Base-by-base conservation (phyloP, 2,329 filamentous ascomycete species). In the Lachnellula arida region DNA sequence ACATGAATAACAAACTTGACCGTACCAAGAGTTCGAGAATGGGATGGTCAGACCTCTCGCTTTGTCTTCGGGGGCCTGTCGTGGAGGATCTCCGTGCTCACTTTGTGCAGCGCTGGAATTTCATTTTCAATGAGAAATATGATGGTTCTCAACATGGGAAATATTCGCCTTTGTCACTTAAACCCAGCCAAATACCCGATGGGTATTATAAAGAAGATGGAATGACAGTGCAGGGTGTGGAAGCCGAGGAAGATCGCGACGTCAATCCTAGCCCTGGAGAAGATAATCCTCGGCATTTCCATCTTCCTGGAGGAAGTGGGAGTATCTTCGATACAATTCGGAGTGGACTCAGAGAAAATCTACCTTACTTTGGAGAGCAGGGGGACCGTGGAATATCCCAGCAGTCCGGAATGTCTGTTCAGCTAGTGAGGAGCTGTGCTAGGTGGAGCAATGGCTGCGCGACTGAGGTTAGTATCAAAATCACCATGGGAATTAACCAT, bases 61-160 rank as follows among this genome's bases (percentile, higher is more conserved):
- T 97, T 54, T 91, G 85, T 63, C 71, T 96, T 55, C 80, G 79
- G 14, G 91, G 91, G 0, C 85, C 86, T 0, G 87, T 90, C 9
- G 86, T 93, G 0, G 78, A 86, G 60, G 91, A 89, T 70, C 76
- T 96, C 34, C 78, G 84, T 34, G 80, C 81, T 5, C 91, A 96
- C 70, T 96, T 97, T 65, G 80, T 85, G 2, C 87, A 96, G 67
- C 78, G 91, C 64, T 97, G 92, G 91, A 96, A 96, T 74, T 95
- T 89, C 69, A 92, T 97, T 61, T 96, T 84, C 62, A 79, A 85
- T 55, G 84, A 88, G 51, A 97, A 97, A 71, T 97, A 97, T 69
- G 67, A 72, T 51, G 55, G 62, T 68, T 74, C 79, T 48, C 73
- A 76, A 0, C 76, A 76, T 39, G 81, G 81, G 63, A 63, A 59